Conservation (phyloP, 805 yeast species). For the Yarrowia osloensis region DNA sequence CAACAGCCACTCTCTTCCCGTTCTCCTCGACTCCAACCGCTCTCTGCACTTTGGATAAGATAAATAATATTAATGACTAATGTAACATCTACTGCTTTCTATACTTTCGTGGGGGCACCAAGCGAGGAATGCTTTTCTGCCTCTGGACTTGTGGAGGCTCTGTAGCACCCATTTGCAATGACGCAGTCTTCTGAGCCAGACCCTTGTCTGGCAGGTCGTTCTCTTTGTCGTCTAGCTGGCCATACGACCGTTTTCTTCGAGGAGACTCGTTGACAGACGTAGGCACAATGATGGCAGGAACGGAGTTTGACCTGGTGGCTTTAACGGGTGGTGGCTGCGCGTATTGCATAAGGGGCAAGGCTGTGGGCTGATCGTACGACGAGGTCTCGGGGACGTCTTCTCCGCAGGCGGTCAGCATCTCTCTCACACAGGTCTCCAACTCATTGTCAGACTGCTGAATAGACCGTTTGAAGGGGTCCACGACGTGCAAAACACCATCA, state of each 20-base stretch:
- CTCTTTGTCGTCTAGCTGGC: conserved; percentile 10
- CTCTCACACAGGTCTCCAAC: not conserved
- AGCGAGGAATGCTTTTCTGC: conserved; percentile 10
- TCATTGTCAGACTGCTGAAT: not conserved
- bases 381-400: not conserved
- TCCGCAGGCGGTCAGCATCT: conserved; percentile 4
- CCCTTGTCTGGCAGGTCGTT: not conserved
- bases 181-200: not conserved
- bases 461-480: conserved; percentile 1
- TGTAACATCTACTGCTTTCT: conserved; percentile 28
- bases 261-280: not conserved
- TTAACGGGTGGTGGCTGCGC: not conserved
- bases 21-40: not conserved
- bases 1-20: not conserved
- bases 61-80: conserved; percentile 35
- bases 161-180: not conserved
- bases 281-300: not conserved
- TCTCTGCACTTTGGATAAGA: conserved; percentile 26
- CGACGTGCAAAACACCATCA: conserved; percentile 2
- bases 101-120: conserved; percentile 24
- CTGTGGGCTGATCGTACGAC: not conserved
- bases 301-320: not conserved
- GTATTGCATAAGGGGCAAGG: not conserved
- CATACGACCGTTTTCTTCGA: conserved; percentile 5
- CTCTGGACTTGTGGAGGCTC: not conserved